phyloP scores from a whole-genome alignment of 169 alveolate genomes.

The Neospora caninum region DNA sequence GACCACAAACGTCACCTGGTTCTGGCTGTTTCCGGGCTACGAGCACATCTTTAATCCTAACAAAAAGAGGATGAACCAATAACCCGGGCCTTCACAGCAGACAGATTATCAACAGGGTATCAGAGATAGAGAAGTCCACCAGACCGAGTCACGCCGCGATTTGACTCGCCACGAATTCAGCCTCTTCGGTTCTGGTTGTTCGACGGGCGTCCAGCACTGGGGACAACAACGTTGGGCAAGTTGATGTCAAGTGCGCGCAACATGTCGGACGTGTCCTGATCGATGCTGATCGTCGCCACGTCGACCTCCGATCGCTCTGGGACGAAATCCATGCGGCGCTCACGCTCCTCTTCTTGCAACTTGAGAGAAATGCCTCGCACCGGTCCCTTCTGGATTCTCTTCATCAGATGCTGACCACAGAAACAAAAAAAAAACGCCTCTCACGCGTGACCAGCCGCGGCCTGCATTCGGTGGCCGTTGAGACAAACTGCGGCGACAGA shows the following conservation, averaged over 20 bases:
- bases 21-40: not conserved
- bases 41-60: not conserved
- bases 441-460: too few species aligned
- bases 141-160: not conserved
- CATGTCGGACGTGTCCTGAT: conserved; percentile 91
- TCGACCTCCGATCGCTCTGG: conserved; percentile 95
- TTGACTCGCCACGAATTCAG: not conserved
- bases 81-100: not conserved
- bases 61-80: not conserved
- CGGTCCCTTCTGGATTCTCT: conserved; percentile 98
- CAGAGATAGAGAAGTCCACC: not conserved
- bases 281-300: conserved; percentile 86
- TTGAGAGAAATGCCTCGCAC: conserved; percentile 99
- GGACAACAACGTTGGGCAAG: conserved; percentile 55
- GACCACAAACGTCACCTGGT: not conserved
- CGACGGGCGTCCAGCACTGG: conserved; percentile 33
- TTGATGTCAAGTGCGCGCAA: conserved; percentile 70
- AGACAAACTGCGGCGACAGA: too few species aligned
- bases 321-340: conserved; percentile 97
- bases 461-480: too few species aligned
- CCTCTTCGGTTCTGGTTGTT: conserved; percentile 27
- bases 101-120: not conserved
- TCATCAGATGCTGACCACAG: conserved; percentile 79
- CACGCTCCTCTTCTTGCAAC: conserved; percentile 99
- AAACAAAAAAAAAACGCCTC: not conserved